Percentiles rank a stretch among this genome's conserved stretches.
Conservation (phyloP, 192 early-diverging fungal species). For the Gamsiella multidivaricata region DNA sequence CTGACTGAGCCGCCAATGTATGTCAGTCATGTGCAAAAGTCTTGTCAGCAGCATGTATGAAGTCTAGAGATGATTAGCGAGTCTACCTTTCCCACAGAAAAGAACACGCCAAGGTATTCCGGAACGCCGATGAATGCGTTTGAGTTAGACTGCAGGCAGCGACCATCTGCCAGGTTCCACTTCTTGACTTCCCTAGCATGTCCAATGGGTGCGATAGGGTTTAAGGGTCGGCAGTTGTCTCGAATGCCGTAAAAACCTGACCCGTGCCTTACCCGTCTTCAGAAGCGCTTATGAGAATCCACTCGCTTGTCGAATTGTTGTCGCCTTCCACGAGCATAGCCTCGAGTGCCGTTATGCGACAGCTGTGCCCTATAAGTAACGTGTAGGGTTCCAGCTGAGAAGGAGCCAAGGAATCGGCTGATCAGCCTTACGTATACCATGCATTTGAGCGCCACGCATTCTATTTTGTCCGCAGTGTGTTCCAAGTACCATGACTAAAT, state of each 20-base stretch:
- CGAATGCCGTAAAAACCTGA: too few species aligned
- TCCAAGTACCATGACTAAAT: too few species aligned
- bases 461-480: too few species aligned
- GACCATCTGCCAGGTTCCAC: conserved; percentile 64
- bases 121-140: conserved; percentile 61
- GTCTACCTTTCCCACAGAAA: conserved; percentile 34
- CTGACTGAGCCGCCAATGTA: conserved; percentile 5
- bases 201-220: too few species aligned
- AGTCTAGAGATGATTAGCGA: not conserved
- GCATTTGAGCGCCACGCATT: too few species aligned
- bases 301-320: conserved; percentile 50
- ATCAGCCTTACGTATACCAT: too few species aligned
- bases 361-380: conserved; percentile 62
- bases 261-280: conserved; percentile 70
- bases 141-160: conserved; percentile 59
- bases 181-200: conserved; percentile 58
- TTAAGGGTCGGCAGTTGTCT: too few species aligned
- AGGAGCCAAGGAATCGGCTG: not conserved
- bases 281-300: conserved; percentile 65
- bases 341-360: conserved; percentile 58
- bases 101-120: conserved; percentile 56
- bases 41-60: not conserved
- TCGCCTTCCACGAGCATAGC: conserved; percentile 56
- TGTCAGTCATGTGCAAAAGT: not conserved
- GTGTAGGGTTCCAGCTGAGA: conserved; percentile 56